phyloP scores from a whole-genome alignment of 192 early-diverging fungal genomes.

The Geranomyces variabilis region DNA sequence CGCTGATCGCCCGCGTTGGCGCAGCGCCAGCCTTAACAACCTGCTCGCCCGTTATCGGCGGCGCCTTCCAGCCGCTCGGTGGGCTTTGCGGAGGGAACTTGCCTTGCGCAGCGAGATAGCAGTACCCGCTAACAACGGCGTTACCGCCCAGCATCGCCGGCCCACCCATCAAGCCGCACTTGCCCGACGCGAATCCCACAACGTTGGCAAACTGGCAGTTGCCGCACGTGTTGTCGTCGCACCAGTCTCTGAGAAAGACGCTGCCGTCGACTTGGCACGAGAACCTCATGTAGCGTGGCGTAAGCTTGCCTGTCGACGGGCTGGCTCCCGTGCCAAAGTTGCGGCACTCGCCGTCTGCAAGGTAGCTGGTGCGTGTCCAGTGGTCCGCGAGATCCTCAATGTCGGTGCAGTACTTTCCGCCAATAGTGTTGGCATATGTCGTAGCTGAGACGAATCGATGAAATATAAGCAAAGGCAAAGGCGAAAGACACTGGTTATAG shows the following conservation, averaged over 20 bases:
- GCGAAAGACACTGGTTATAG: too few relatives aligned
- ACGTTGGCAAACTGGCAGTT: slow-evolving; percentile 21
- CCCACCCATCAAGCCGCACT: slow-evolving; percentile 21
- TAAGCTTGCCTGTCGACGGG: background rate
- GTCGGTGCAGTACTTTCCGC: background rate
- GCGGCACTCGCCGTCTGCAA: slow-evolving; percentile 30
- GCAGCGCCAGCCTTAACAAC: slow-evolving; percentile 12
- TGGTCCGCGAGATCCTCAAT: background rate
- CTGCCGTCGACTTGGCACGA: slow-evolving; percentile 31
- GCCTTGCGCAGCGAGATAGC: background rate
- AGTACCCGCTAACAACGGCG: slow-evolving; percentile 24
- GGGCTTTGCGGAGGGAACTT: slow-evolving; percentile 2
- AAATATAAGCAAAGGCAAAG: too few relatives aligned
- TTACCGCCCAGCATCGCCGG: background rate
- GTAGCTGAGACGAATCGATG: slow-evolving; percentile 6
- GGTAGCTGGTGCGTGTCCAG: slow-evolving; percentile 16
- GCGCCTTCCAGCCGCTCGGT: slow-evolving; percentile 5
- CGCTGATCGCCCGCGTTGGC: background rate
- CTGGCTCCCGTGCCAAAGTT: background rate
- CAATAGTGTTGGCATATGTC: slow-evolving; percentile 23
- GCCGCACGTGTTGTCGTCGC: slow-evolving; percentile 20
- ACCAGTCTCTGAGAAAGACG: slow-evolving; percentile 28
- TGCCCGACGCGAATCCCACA: slow-evolving; percentile 11
- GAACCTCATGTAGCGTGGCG: slow-evolving; percentile 11
- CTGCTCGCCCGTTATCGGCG: slow-evolving; percentile 11